These are phyloP conservation scores for Cyclotella atomus DNA, from an alignment of 108 stramenopile species.

Conservation along the genomic window DNA sequence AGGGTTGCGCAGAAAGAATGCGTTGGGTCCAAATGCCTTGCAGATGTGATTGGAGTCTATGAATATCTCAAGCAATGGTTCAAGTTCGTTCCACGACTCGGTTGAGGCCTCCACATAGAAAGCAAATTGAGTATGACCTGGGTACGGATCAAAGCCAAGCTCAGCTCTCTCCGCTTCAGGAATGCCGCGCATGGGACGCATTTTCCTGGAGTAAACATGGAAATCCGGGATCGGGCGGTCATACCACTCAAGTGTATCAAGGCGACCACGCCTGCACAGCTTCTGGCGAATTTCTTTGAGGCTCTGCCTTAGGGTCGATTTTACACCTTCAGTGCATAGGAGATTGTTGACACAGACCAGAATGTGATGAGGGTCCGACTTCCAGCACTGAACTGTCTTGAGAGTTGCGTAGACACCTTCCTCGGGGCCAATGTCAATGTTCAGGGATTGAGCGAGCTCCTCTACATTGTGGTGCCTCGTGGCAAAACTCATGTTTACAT, in stretches of 20 bases:
- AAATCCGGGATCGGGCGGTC: not conserved
- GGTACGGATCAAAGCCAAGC: not conserved
- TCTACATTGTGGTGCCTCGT: not conserved
- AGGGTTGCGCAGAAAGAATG: no score
- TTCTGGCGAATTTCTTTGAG: not conserved
- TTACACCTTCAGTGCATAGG: no score
- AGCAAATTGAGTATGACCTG: not conserved
- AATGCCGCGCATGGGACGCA: not conserved
- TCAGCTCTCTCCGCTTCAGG: not conserved
- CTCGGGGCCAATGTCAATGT: not conserved
- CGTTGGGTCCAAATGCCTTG: not conserved
- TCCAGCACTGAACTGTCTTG: not conserved
- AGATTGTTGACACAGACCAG: not conserved
- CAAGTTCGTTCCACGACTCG: not conserved
- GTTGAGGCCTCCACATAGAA: not conserved
- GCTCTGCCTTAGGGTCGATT: not conserved
- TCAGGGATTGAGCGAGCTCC: not conserved
- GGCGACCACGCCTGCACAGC: not conserved
- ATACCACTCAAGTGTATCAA: not conserved
- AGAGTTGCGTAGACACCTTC: not conserved
- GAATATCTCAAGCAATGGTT: not conserved
- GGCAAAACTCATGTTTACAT: not conserved
- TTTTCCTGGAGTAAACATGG: not conserved
- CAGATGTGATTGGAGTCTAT: not conserved
- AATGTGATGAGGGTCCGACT: not conserved